These are phyloP conservation scores for Pulveroboletus sp. DNA, from an alignment of 768 basidiomycete genomes.

Conservation along the genomic window DNA sequence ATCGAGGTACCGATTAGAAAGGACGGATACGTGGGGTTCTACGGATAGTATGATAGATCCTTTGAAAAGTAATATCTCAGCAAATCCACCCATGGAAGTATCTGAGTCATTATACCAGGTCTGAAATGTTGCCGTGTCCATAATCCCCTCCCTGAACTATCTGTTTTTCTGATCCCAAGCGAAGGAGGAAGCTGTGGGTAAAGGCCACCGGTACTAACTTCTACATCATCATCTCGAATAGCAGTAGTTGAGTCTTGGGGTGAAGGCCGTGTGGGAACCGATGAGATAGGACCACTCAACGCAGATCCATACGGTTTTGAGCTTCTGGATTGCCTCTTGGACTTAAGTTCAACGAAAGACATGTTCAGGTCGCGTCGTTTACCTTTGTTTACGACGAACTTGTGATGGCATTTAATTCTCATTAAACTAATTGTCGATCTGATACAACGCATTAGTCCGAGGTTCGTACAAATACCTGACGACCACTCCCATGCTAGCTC, in stretches of 20 bases:
- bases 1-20: conserved; percentile 60
- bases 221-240: not conserved
- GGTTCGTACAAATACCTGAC: not conserved
- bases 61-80: not conserved
- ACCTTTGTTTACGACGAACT: conserved; percentile 4
- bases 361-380: conserved; percentile 20
- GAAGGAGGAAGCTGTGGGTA: conserved; percentile 35
- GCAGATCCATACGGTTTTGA: no score
- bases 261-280: conserved; percentile 24
- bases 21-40: conserved; percentile 56
- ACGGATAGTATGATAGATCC: conserved; percentile 56
- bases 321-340: conserved; percentile 26
- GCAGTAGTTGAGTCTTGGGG: conserved; percentile 13
- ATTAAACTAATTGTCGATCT: no score
- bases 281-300: no score
- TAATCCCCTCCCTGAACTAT: conserved; percentile 41
- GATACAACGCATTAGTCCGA: no score
- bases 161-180: conserved; percentile 37
- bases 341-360: conserved; percentile 34
- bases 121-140: conserved; percentile 35
- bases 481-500: not conserved
- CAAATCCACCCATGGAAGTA: not conserved
- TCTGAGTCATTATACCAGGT: conserved; percentile 32
- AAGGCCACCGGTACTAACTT: conserved; percentile 7
- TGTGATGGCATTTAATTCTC: no score